Conservation (phyloP, 1,139 yeast species). For the Wickerhamomyces sp. region DNA sequence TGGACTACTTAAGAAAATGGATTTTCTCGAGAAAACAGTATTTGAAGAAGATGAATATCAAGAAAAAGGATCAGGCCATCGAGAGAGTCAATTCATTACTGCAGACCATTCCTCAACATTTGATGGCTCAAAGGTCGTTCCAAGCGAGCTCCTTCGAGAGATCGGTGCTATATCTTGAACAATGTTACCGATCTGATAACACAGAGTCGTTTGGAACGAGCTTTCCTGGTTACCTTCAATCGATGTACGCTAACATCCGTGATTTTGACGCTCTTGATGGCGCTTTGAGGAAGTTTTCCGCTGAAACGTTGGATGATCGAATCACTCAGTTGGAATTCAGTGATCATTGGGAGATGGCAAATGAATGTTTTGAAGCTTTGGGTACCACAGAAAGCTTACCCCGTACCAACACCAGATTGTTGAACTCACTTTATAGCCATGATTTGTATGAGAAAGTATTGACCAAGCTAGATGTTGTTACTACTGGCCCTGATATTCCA, state of each 20-base stretch:
- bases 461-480: conserved; percentile 25
- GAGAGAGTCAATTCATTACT: conserved; percentile 30
- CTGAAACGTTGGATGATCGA: conserved; percentile 64
- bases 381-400: conserved; percentile 37
- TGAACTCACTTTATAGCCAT: conserved; percentile 52
- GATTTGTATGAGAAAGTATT: conserved; percentile 50
- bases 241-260: conserved; percentile 79
- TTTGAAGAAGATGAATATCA: conserved; percentile 22
- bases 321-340: conserved; percentile 77
- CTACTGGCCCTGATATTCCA: conserved; percentile 25
- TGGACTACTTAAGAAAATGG: conserved; percentile 88
- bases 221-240: conserved; percentile 54
- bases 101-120: conserved; percentile 53
- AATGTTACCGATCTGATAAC: conserved; percentile 48
- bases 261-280: conserved; percentile 93
- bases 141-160: conserved; percentile 86
- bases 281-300: conserved; percentile 66
- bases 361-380: conserved; percentile 74
- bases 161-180: conserved; percentile 84
- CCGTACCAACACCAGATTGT: conserved; percentile 33
- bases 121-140: conserved; percentile 73
- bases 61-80: conserved; percentile 16
- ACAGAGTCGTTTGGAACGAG: conserved; percentile 29
- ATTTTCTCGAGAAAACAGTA: conserved; percentile 26
- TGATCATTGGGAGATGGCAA: conserved; percentile 84